phyloP scores from a whole-genome alignment of 768 basidiomycete species.

The Podaxis pistillaris region DNA sequence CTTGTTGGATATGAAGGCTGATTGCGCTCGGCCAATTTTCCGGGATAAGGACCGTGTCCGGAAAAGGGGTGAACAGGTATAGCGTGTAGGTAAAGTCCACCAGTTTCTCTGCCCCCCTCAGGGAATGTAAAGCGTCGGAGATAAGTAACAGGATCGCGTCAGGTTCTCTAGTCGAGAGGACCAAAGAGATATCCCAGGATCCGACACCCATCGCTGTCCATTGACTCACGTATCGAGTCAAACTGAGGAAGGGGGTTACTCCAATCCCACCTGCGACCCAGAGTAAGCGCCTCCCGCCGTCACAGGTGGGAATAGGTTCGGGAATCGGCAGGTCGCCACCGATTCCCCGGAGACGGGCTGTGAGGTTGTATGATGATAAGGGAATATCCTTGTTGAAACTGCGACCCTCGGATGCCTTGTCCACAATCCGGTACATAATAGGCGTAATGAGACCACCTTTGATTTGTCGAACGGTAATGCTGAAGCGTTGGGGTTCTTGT shows the following conservation, averaged over 20 bases:
- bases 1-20: constrained; percentile 16
- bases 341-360: constrained; percentile 49
- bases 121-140: constrained; percentile 22
- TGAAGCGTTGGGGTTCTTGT: constrained; percentile 5
- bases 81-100: constrained; percentile 26
- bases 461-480: constrained; percentile 40
- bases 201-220: not conserved
- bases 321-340: constrained; percentile 34
- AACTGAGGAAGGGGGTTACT: constrained; percentile 59
- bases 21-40: constrained; percentile 9
- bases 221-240: constrained; percentile 33
- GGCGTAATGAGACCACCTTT: constrained; percentile 55
- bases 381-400: constrained; percentile 28
- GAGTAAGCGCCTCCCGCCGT: constrained; percentile 30
- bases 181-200: constrained; percentile 41
- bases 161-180: constrained; percentile 54
- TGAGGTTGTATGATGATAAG: constrained; percentile 33
- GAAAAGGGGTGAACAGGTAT: constrained; percentile 38
- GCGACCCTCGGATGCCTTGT: constrained; percentile 31
- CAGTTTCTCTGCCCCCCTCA: not conserved
- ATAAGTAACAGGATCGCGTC: constrained; percentile 48
- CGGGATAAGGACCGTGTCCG: constrained; percentile 1
- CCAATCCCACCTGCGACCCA: constrained; percentile 69
- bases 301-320: constrained; percentile 17
- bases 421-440: constrained; percentile 48